Base-by-base conservation (phyloP, 2,329 filamentous ascomycete genomes). In the Penicillium brasilianum region DNA sequence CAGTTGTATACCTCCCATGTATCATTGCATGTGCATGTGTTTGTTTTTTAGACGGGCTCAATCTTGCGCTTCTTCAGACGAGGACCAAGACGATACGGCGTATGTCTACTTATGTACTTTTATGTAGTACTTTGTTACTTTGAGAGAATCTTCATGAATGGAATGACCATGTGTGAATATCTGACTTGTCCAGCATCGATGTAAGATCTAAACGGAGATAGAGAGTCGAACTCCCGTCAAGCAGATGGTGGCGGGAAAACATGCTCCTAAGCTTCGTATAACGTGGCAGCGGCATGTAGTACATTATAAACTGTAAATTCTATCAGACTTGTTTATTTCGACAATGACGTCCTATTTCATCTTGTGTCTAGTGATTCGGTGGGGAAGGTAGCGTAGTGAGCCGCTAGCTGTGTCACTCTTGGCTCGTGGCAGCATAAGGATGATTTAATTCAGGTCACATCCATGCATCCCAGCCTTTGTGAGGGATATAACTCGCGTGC, bases 1-100 rank as follows among this genome's bases (percentile, higher is more conserved):
- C 60, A 49, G 54, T 60, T 65, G 60, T 67, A 64, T 65, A 64
- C 58, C 57, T 52, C 48, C 43, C 53, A 28, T 66, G 59, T 62
- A 67, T 41, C 43, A 61, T 60, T 59, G 50, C 48, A 50, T 14
- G n/a, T 63, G 57, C 54, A 41, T 60, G 46, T 60, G 41, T 41
- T 37, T 64, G 58, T 60, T 46, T 30, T 30, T 46, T 16, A 28
- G 25, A 46, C 60, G 59, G 55, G 32, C 30, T 55, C 43, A 5
- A 28, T n/a, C 18, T 39, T 39, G 14, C 13, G 20, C 16, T 28
- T 7, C 11, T 22, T 13, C 7, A 8, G 18, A 5, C 13, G 18
- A 28, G 50, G 20, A 25, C 28, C 22, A 49, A 22, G 48, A 3
- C 25, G 16, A 11, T 50, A 20, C n/a, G 34, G 20, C 8, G 20